Base-by-base conservation (phyloP, 768 basidiomycete genomes). In the Pleurotus pulmonarius region DNA sequence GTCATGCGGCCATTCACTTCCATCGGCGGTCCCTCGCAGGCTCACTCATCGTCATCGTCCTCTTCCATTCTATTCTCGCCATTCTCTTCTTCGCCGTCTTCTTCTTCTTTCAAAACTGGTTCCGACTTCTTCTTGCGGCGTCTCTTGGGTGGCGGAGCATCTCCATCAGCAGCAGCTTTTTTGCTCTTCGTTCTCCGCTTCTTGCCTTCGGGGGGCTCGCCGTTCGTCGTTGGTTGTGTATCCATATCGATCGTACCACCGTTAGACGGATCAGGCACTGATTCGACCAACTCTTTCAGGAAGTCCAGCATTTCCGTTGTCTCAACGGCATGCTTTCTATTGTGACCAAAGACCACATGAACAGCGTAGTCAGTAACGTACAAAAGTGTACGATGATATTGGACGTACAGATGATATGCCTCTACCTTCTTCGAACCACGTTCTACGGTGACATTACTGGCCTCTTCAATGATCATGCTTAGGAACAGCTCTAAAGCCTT, bases 401-500 rank as follows among this genome's bases (percentile, higher is more conserved):
- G n/a, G 45, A 86, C 93, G 61, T 62, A 96, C 95, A 98, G 70
- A 71, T 97, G 94, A 73, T 96, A 95, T 0, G 87, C 86, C 63
- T 96, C 93, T 47, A 98, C 85, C 67, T 92, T 92, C 76, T 89
- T 94, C 4, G 90, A 83, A 7, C 92, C 90, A 46, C 93, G 79
- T 41, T 86, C 81, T 1, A 77, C 59, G 0, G 94, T 90, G 52
- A 97, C 88, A 65, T 88, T 90, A 64, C 83, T 82, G 11, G 92
- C 80, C 63, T 94, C 87, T 18, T 91, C 86, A 34, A 97, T 83
- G 45, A 98, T 83, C 61, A 88, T 78, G 9, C 83, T 85, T 46
- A 98, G 81, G 75, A 98, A 97, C 9, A 97, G 79, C 65, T 98
- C 96, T 38, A 98, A 79, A 0, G 92, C 92, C 76, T 97, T 97